These are phyloP conservation scores for Ensete glaucum DNA, from an alignment of 176 grass and related monocot genomes.

Conservation along the genomic window DNA sequence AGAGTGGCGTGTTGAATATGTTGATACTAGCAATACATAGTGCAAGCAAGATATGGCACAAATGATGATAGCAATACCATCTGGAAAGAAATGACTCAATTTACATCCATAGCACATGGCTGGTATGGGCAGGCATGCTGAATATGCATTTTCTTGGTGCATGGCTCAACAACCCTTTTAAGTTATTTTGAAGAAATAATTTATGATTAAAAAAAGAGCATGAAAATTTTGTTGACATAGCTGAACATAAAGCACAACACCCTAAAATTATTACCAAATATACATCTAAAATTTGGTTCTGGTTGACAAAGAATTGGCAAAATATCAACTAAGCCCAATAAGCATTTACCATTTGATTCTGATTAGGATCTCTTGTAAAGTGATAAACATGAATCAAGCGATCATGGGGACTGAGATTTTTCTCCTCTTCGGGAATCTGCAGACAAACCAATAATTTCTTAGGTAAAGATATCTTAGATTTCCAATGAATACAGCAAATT, in stretches of 20 bases:
- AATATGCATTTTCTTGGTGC: not conserved
- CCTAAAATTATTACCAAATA: not conserved
- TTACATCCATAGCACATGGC: not conserved
- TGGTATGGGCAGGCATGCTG: not conserved
- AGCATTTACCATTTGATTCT: conserved; percentile 20
- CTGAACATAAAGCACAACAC: not conserved
- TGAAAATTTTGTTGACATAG: too few species aligned
- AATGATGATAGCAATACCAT: not conserved
- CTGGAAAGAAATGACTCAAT: not conserved
- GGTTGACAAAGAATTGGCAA: not conserved
- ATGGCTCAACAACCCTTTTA: too few species aligned
- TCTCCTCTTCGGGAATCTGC: conserved; percentile 54
- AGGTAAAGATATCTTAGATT: not conserved
- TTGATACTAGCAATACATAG: too few species aligned
- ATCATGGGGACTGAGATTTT: conserved; percentile 35
- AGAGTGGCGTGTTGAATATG: too few species aligned
- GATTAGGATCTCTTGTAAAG: conserved; percentile 40
- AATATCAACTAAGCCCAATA: not conserved
- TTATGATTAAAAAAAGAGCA: not conserved
- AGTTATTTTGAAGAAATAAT: not conserved
- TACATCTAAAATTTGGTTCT: not conserved
- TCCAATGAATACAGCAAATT: not conserved
- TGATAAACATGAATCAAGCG: conserved; percentile 63
- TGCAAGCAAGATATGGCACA: not conserved
- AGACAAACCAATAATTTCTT: not conserved